Base-by-base conservation (phyloP, 805 yeast species). In the Lachancea quebecensis region DNA sequence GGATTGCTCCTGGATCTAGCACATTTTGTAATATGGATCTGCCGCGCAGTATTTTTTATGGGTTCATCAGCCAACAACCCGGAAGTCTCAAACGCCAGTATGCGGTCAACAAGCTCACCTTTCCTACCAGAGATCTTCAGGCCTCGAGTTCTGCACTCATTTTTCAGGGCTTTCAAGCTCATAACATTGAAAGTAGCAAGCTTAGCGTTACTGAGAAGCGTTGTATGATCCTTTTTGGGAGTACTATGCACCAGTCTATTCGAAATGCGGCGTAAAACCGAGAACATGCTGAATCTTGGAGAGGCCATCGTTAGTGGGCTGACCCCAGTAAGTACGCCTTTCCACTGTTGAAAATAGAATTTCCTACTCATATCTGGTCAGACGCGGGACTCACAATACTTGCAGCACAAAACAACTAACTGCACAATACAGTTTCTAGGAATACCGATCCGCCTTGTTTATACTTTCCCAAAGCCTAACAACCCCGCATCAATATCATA, bases 111-210 rank as follows among this genome's bases (percentile, higher is more conserved):
- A 18, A 82, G 63, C 28, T 82, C 86, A 9, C 72, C 60, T 55
- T 82, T 82, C 41, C 71, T 70, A 11, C 89, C 89, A n/a, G 77
- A 65, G 0, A 80, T 73, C 53, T 74, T 78, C 48, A 82, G 60
- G 0, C 85, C 85, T 49, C 82, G 71, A 46, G 65, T 67, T 46
- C 75, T 74, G 58, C 86, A 79, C 57, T 81, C 86, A 42, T 59
- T 60, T 56, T 77, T 79, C 52, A 82, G 68, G 1, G 77, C 69
- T 44, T 75, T 73, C 34, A 81, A 64, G 36, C 77, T 77, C 76
- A 79, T 73, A 27, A 64, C 51, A 7, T 53, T 42, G 41, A 61
- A 63, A 33, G 56, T 60, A 5, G 62, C 53, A 33, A 51, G 55
- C 37, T 39, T 41, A 35, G 44, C 47, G 38, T 52, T 57, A 14